A percentile compares a stretch with the other conserved stretches of the same genome.
Conservation (phyloP, 2,329 filamentous ascomycete species). For the Fusarium sp. region DNA sequence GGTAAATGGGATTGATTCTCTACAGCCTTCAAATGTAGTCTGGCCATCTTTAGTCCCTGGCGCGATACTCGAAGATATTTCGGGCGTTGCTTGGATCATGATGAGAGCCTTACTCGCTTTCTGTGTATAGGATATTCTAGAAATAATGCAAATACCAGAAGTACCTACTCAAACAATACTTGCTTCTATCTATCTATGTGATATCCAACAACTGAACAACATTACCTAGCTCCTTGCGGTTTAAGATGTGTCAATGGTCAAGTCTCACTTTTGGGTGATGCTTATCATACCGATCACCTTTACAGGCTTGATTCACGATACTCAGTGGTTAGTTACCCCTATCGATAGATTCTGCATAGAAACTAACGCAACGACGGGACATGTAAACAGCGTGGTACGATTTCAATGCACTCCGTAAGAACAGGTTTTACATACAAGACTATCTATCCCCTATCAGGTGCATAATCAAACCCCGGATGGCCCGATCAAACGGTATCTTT, state of each 20-base stretch:
- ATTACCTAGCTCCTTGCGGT: neutral
- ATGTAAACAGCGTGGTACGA: neutral
- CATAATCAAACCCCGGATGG: constrained; percentile 3
- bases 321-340: neutral
- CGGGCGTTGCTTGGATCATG: constrained; percentile 41
- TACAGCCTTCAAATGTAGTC: constrained; percentile 68
- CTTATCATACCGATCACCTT: neutral
- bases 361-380: neutral
- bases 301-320: neutral
- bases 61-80: constrained; percentile 41
- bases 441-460: neutral
- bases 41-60: constrained; percentile 45
- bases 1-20: constrained; percentile 67
- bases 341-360: neutral
- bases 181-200: neutral
- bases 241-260: neutral
- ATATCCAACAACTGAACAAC: neutral
- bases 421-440: neutral
- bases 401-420: neutral
- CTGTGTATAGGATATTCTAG: constrained; percentile 67
- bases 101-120: constrained; percentile 66
- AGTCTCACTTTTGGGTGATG: neutral
- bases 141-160: constrained; percentile 67
- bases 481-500: constrained; percentile 10
- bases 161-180: constrained; percentile 65